Percentiles rank a stretch among this genome's conserved stretches.
Conservation (phyloP, 306 rosid genomes). For the Adenanthera pavonina region DNA sequence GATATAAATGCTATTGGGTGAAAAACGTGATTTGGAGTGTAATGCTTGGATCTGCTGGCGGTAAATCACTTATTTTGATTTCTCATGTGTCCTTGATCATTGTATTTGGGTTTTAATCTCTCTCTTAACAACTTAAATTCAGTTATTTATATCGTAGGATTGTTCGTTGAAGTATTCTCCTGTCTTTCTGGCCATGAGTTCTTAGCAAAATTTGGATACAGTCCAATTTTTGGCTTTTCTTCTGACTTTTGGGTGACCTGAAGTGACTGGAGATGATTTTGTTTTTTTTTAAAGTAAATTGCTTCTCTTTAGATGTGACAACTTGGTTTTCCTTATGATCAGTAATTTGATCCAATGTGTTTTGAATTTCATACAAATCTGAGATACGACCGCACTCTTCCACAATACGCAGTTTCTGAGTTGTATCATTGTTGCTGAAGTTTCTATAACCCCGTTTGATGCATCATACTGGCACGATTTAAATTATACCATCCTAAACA, state of each 20-base stretch:
- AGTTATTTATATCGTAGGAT: background rate
- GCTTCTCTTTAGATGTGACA: conserved; percentile 12
- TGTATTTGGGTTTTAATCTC: conserved; percentile 2
- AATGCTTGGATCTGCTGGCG: conserved; percentile 83
- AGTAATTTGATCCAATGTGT: conserved; percentile 39
- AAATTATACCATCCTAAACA: background rate
- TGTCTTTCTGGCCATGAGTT: conserved; percentile 16
- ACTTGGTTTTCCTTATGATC: background rate
- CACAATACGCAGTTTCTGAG: conserved; percentile 20
- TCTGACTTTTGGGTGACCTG: conserved; percentile 34
- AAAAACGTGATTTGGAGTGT: conserved; percentile 42
- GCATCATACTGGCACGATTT: background rate
- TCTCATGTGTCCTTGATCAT: conserved; percentile 4
- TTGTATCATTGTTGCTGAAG: conserved; percentile 17
- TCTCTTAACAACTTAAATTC: conserved; percentile 6
- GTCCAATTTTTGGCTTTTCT: background rate
- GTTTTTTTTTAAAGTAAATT: background rate
- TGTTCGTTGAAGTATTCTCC: conserved; percentile 31
- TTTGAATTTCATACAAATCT: conserved; percentile 13
- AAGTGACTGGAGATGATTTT: conserved; percentile 38
- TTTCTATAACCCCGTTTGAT: conserved; percentile 4
- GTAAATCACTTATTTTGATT: conserved; percentile 48
- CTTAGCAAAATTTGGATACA: background rate
- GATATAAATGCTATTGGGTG: conserved; percentile 55
- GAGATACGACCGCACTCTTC: conserved; percentile 8